Percentiles rank a stretch among this genome's conserved stretches.
phyloP scores from a whole-genome alignment of 1,284 basidiomycete genomes.

The Pyrrhoderma lamaoense region DNA sequence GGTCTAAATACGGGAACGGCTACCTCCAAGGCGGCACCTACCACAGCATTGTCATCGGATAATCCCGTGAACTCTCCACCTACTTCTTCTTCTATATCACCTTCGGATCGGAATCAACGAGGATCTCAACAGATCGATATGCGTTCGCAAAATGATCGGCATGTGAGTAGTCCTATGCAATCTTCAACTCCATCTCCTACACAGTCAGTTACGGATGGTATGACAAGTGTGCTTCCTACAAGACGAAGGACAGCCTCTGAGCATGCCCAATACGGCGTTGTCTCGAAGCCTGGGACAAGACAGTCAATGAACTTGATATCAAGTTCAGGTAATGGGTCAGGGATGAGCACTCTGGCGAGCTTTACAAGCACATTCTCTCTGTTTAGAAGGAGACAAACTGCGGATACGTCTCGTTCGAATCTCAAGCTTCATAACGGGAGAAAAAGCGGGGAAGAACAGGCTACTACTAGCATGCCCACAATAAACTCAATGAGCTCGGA shows the following conservation, averaged over 20 bases:
- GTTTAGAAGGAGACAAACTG: background rate
- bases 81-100: constrained; percentile 5
- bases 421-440: constrained; percentile 5
- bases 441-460: too few species aligned
- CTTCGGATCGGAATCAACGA: background rate
- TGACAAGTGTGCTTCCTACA: constrained; percentile 14
- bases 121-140: background rate
- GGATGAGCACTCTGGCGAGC: constrained; percentile 13
- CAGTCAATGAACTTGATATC: background rate
- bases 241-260: constrained; percentile 17
- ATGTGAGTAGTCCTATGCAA: constrained; percentile 5
- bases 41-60: constrained; percentile 18
- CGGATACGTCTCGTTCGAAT: constrained; percentile 2
- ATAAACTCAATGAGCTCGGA: too few species aligned
- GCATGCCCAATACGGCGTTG: constrained; percentile 2
- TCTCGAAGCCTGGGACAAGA: constrained; percentile 4
- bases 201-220: constrained; percentile 16
- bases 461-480: too few species aligned
- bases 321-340: constrained; percentile 3
- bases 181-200: constrained; percentile 16
- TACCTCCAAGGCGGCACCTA: constrained; percentile 15
- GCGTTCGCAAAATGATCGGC: background rate
- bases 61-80: constrained; percentile 15
- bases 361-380: constrained; percentile 7
- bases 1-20: background rate